Evolutionary conservation across 129 eudicot species (phyloP).

Genomic region (Ambrosia trifida): DNA sequence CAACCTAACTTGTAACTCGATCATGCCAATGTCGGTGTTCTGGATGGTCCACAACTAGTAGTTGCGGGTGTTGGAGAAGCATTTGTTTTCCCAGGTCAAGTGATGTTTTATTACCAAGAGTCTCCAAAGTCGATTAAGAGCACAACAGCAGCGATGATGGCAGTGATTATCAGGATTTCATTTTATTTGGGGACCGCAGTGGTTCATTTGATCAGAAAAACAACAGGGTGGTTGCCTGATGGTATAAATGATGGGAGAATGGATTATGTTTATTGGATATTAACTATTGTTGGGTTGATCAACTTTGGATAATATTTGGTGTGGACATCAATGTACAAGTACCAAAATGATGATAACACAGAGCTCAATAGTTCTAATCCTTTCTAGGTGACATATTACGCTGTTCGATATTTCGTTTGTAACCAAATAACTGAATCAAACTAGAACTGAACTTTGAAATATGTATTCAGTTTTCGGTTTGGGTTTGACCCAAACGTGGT

Average conservation of each 20-base stretch:
- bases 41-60: slow-evolving; percentile 59
- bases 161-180: slow-evolving; percentile 44
- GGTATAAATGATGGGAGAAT: slow-evolving; percentile 57
- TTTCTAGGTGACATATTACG: slow-evolving; percentile 8
- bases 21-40: slow-evolving; percentile 47
- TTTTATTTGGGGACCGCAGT: slow-evolving; percentile 57
- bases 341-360: slow-evolving; percentile 33
- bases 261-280: slow-evolving; percentile 59
- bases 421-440: too few relatives aligned
- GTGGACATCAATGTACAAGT: slow-evolving; percentile 49
- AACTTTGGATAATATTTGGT: slow-evolving; percentile 57
- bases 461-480: not conserved
- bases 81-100: slow-evolving; percentile 61
- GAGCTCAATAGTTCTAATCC: slow-evolving; percentile 8
- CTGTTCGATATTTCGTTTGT: too few relatives aligned
- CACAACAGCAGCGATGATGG: slow-evolving; percentile 56
- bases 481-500: too few relatives aligned
- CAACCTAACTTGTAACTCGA: slow-evolving; percentile 7
- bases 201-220: slow-evolving; percentile 37
- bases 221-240: slow-evolving; percentile 60
- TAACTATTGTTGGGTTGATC: slow-evolving; percentile 35
- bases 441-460: not conserved
- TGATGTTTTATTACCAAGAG: slow-evolving; percentile 61
- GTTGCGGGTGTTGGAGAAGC: slow-evolving; percentile 62
- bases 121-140: slow-evolving; percentile 57